phyloP scores from a whole-genome alignment of 306 rosid genomes.

The Pyrus pyrifolia region DNA sequence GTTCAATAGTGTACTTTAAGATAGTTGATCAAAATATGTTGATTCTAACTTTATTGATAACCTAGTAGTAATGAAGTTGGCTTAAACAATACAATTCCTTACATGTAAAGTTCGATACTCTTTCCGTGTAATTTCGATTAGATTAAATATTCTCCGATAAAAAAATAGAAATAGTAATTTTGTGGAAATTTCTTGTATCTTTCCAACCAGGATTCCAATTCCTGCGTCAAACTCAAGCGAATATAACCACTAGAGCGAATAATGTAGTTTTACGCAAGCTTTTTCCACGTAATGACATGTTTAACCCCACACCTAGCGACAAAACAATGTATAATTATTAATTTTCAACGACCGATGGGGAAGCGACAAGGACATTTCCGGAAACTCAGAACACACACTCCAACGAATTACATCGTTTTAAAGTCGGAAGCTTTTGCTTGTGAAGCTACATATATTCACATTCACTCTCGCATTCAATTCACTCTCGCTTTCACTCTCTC shows the following conservation, averaged over 20 bases:
- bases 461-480: not conserved
- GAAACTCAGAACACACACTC: not conserved
- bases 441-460: not conserved
- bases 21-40: not conserved
- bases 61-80: too few relatives aligned
- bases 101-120: too few relatives aligned
- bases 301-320: not conserved
- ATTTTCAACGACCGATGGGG: not conserved
- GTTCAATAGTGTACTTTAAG: not conserved
- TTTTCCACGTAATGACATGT: not conserved
- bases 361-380: not conserved
- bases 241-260: too few relatives aligned
- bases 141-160: not conserved
- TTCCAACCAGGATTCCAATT: too few relatives aligned
- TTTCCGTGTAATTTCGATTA: rapidly evolving
- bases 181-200: not conserved
- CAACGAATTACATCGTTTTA: not conserved
- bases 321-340: not conserved
- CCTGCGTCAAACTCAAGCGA: too few relatives aligned
- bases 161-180: not conserved
- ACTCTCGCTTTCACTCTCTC: not conserved
- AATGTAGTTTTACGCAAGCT: too few relatives aligned
- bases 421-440: not conserved
- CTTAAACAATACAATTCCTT: rapidly evolving
- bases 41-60: not conserved